A percentile compares a stretch with the other conserved stretches of the same genome.
phyloP scores from a whole-genome alignment of 169 alveolate species.

The Eimeria sp. region DNA sequence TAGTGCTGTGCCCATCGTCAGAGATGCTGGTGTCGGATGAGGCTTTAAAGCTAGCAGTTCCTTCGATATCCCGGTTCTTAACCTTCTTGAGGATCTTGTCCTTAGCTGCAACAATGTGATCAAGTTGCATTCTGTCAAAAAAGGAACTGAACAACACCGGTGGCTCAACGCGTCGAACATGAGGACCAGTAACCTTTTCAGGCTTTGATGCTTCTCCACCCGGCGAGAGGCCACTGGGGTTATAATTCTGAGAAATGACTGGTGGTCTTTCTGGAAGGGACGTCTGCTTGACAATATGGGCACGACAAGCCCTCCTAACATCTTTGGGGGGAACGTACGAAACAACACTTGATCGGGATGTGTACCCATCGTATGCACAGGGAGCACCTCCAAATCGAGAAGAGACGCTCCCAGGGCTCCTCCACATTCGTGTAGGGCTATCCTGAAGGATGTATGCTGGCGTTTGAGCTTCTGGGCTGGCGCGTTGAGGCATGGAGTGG shows the following conservation, averaged over 20 bases:
- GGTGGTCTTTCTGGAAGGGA: slow-evolving; percentile 44
- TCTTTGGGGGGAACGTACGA: slow-evolving; percentile 53
- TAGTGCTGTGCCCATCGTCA: not conserved
- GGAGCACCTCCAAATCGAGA: slow-evolving; percentile 14
- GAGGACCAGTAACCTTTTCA: slow-evolving; percentile 29
- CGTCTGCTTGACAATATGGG: slow-evolving; percentile 59
- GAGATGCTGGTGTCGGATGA: slow-evolving; percentile 29
- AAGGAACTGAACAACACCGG: slow-evolving; percentile 68
- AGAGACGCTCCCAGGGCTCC: not conserved
- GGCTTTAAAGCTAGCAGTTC: slow-evolving; percentile 11
- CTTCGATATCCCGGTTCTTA: slow-evolving; percentile 19
- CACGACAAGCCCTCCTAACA: slow-evolving; percentile 53
- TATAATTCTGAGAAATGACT: slow-evolving; percentile 29
- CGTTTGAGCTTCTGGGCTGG: slow-evolving; percentile 14
- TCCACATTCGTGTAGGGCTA: slow-evolving; percentile 32
- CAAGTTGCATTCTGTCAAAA: slow-evolving; percentile 72
- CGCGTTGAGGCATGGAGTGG: slow-evolving; percentile 6
- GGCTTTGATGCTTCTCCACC: slow-evolving; percentile 20
- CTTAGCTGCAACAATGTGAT: slow-evolving; percentile 58
- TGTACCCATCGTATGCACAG: slow-evolving; percentile 5
- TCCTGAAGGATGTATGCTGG: slow-evolving; percentile 48
- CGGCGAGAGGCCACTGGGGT: not conserved
- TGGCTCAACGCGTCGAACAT: slow-evolving; percentile 33
- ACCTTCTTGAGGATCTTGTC: slow-evolving; percentile 57
- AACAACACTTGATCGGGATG: slow-evolving; percentile 33